Conservation (phyloP, 2,329 filamentous ascomycete species). For the Lecanosticta acicola region DNA sequence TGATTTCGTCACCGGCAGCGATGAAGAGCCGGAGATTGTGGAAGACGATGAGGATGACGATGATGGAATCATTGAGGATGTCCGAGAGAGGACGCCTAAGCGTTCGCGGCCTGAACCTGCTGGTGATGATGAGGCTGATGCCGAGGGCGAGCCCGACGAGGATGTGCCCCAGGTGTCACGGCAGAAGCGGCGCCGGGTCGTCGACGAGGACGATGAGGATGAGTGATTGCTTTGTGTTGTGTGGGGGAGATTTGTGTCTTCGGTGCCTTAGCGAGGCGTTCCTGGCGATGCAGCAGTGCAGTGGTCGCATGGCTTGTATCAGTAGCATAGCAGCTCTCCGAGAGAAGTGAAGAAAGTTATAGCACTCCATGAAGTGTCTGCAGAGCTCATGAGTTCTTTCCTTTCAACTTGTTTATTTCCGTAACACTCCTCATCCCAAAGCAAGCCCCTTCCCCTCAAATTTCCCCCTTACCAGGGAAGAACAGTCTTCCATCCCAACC, state of each 20-base stretch:
- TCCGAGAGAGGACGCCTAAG: constrained; percentile 36
- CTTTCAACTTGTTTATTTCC: too few species aligned
- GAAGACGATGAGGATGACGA: constrained; percentile 52
- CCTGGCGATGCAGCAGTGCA: neutral
- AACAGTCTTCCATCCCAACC: too few species aligned
- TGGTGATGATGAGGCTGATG: constrained; percentile 33
- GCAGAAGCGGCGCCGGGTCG: constrained; percentile 41
- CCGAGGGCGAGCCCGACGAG: constrained; percentile 31
- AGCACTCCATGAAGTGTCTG: too few species aligned
- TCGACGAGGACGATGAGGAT: constrained; percentile 46
- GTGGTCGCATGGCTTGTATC: neutral
- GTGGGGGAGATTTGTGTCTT: neutral
- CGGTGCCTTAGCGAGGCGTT: constrained; percentile 2
- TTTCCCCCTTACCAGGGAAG: too few species aligned
- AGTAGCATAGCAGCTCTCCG: too few species aligned
- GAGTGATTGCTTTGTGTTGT: neutral
- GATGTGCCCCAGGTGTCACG: constrained; percentile 27
- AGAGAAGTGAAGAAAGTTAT: too few species aligned
- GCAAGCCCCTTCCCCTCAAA: too few species aligned
- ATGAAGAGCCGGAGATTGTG: constrained; percentile 63
- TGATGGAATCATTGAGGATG: constrained; percentile 40
- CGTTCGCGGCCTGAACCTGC: constrained; percentile 25
- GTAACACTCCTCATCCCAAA: too few species aligned
- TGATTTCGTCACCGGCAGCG: constrained; percentile 69
- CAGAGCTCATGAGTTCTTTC: too few species aligned